These are phyloP conservation scores for Lolium multiflorum DNA, from an alignment of 176 grass and related monocot genomes.

Conservation along the genomic window DNA sequence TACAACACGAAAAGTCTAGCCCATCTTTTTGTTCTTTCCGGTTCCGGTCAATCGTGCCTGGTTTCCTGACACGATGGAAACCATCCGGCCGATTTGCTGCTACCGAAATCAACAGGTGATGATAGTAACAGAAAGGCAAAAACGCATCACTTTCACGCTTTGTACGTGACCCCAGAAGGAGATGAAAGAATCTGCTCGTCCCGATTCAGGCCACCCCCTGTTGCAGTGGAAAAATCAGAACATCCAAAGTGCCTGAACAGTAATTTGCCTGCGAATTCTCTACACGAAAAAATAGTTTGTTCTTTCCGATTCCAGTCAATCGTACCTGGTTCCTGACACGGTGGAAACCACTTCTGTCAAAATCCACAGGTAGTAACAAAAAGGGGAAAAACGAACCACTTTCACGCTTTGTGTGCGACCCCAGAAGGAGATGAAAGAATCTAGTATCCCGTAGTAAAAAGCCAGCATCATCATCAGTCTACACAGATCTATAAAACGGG, in stretches of 20 bases:
- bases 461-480: constrained; percentile 32
- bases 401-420: not conserved
- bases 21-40: not conserved
- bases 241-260: not conserved
- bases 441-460: not conserved
- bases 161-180: not conserved
- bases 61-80: not conserved
- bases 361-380: too few relatives aligned
- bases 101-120: not conserved
- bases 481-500: constrained; percentile 39
- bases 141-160: not conserved
- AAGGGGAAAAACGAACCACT: too few relatives aligned
- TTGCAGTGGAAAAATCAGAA: not conserved
- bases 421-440: constrained; percentile 23
- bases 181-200: constrained; percentile 33
- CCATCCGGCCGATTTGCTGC: not conserved
- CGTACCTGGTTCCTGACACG: not conserved
- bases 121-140: not conserved
- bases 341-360: too few relatives aligned
- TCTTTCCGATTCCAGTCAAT: not conserved
- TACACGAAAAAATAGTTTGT: not conserved
- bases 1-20: not conserved
- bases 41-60: not conserved
- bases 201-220: not conserved
- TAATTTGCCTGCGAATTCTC: not conserved